Percentiles rank a stretch among this genome's conserved stretches.
phyloP scores from a whole-genome alignment of 108 stramenopile species.

The Epithemia pelagica region DNA sequence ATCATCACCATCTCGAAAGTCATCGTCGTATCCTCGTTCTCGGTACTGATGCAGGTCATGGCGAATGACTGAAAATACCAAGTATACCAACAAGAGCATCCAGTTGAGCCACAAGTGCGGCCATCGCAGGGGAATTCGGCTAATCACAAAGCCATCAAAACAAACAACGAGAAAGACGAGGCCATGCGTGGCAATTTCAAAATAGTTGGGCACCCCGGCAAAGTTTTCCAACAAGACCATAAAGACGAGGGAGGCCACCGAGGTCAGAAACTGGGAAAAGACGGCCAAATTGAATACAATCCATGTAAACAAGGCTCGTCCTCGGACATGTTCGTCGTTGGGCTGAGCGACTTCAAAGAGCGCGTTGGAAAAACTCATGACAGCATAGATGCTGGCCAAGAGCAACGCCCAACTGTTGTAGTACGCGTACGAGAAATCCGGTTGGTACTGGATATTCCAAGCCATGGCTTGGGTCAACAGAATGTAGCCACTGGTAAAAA shows the following conservation, averaged over 20 bases:
- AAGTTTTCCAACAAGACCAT: not conserved
- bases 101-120: constrained; percentile 12
- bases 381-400: not conserved
- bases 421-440: not conserved
- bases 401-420: not conserved
- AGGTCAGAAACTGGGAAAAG: not conserved
- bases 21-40: not conserved
- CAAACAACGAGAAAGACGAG: constrained; percentile 6
- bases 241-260: not conserved
- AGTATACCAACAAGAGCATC: not conserved
- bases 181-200: not conserved
- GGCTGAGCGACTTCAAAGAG: not conserved
- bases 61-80: not conserved
- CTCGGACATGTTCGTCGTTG: not conserved
- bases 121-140: constrained; percentile 26
- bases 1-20: not conserved
- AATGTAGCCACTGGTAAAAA: not conserved
- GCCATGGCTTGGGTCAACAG: not conserved
- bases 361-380: not conserved
- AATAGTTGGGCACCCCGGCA: not conserved
- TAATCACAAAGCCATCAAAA: constrained; percentile 23
- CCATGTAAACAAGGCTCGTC: not conserved
- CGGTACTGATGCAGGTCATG: not conserved
- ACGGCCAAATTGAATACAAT: not conserved
- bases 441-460: not conserved